Evolutionary conservation across 1,284 basidiomycete species (phyloP).

Genomic region (Irpex sp.): DNA sequence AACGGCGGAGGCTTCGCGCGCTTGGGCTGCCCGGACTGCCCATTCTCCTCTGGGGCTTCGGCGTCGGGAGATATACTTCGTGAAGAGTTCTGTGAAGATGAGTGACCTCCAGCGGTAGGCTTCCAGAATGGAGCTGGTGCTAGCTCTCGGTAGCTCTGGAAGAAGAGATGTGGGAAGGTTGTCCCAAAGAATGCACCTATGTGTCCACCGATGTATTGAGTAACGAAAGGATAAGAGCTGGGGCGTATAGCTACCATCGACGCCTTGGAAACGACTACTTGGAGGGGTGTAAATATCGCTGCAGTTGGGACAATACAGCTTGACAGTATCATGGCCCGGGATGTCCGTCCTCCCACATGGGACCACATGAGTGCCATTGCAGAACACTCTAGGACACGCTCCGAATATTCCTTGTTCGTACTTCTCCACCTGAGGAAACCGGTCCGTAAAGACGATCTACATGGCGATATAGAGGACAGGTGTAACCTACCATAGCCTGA

Average conservation of each 20-base stretch:
- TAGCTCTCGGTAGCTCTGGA: slow-evolving; percentile 94
- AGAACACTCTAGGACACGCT: slow-evolving; percentile 94
- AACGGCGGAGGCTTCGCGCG: slow-evolving; percentile 48
- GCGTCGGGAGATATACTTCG: slow-evolving; percentile 37
- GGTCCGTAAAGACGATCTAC: slow-evolving; percentile 1
- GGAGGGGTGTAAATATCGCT: slow-evolving; percentile 97
- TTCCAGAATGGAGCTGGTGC: slow-evolving; percentile 87
- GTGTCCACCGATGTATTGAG: slow-evolving; percentile 7
- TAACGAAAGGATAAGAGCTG: neutral
- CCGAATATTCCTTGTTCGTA: slow-evolving; percentile 94
- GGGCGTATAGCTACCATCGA: slow-evolving; percentile 72
- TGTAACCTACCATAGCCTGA: slow-evolving; percentile 81
- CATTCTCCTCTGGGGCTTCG: neutral
- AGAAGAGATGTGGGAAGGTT: slow-evolving; percentile 96
- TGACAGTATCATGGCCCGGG: slow-evolving; percentile 98
- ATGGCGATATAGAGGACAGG: neutral
- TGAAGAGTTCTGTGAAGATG: slow-evolving; percentile 48
- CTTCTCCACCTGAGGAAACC: slow-evolving; percentile 77
- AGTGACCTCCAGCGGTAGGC: slow-evolving; percentile 41
- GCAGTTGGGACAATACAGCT: slow-evolving; percentile 98
- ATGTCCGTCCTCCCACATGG: slow-evolving; percentile 96
- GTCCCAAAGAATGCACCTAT: slow-evolving; percentile 98
- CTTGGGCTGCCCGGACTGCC: neutral
- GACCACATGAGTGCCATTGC: slow-evolving; percentile 85
- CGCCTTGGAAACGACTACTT: slow-evolving; percentile 92